Evolutionary conservation across 306 rosid genomes (phyloP), one percentile per base, ranked within the genome.

Genomic region (Parietaria judaica): DNA sequence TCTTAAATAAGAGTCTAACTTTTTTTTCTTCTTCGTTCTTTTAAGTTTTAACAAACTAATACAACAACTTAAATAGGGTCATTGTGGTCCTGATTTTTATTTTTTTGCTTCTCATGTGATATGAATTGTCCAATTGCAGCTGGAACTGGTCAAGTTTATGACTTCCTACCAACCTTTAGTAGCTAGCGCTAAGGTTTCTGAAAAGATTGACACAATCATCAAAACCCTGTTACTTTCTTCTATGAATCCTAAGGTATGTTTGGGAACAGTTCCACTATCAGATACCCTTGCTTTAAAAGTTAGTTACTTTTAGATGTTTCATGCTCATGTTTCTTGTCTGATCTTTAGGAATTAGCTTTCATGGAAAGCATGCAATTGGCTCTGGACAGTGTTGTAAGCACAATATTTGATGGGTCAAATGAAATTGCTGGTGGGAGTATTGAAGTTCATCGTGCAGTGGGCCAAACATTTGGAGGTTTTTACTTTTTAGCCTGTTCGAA

Each of bases 351-450:
- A 72, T 57, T 86, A 54, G 81, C 90, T 57, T 81, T 92, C 68
- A 72, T 86, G 83, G 99, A 92, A 71, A 86, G 87, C 86, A 88
- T 81, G 95, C 99, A 92, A 66, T 72, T 73, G 79, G 84, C 90
- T 71, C 70, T 92, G 65, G 96, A 88, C 70, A 88, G 71, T 81
- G 84, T 92, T 67, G 88, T 82, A 23, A 79, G 73, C 74, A 61
- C 90, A 60, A 76, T 80, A 74, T 92, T 88, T 76, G 85, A 92
- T 71, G 87, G 84, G 75, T 75, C 84, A 62, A 80, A 66, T 83
- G 94, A 86, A 59, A 51, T 81, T 56, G 60, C 64, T 3, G 69
- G 80, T 59, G 83, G 73, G 39, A 61, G 71, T 77, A 70, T 85
- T 68, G 95, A 92, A 76, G 80, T 81, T 66, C 99, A 82, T 74